Base-by-base conservation (phyloP, 805 yeast genomes). In the Teunomyces pallodes region DNA sequence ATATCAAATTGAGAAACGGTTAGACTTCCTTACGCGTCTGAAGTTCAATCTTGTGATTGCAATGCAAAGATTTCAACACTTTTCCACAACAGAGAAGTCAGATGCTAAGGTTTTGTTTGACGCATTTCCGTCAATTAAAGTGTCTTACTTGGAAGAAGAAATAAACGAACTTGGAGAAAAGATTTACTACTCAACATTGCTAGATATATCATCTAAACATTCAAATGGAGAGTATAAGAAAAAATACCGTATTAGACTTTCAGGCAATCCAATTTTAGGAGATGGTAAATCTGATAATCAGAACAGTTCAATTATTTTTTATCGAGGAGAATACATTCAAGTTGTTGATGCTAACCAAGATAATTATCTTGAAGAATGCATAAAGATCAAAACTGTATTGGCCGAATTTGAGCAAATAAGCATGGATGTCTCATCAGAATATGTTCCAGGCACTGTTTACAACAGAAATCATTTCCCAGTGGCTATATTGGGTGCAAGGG, bases 281-380 rank as follows among this genome's bases (percentile, higher is more conserved):
- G 98, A 92, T 67, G 98, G 98, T 31, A 92, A 92, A 64, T 85
- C 97, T 12, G 98, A 92, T 64, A 92, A 92, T 64, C 98, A 92
- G 68, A 92, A 92, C 61, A 87, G 87, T 63, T 82, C 96, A 2
- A 64, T 92, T 35, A 83, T 91, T 10, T 92, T 87, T 67, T 85
- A 87, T 64, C 80, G 98, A 47, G 98, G 98, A 17, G 98, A 92
- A 61, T 91, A 90, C 62, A 85, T 92, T 54, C 97, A 92, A 70
- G 90, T 91, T 2, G 83, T 92, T 50, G 98, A 92, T 75, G 96
- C 98, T 1, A 92, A 92, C 58, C 98, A 92, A 70, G 98, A 92
- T 64, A 92, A 92, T 64, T 92, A 92, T 61, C 67, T 92, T 28
- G 98, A 92, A 65, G 98, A 92, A 66, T 92, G 98, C 63, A 67